Evolutionary conservation across 2,329 filamentous ascomycete species (phyloP), one percentile per base, ranked within the genome.

Genomic region (Nannizzia gypsea): DNA sequence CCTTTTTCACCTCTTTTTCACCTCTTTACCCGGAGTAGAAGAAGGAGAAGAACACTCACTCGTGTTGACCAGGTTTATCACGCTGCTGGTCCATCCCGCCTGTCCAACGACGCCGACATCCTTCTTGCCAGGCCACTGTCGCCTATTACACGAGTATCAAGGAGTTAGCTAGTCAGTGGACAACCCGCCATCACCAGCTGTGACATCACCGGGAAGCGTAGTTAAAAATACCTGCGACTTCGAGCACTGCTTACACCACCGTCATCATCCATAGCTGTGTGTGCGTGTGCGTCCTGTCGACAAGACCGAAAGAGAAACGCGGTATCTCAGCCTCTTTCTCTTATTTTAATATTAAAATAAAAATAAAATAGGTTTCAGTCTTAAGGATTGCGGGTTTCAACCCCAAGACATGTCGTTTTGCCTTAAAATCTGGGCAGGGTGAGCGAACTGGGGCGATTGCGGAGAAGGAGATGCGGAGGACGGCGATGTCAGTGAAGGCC

Each of bases 41-140:
- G 31, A n/a, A n/a, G n/a, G 31, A 11, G 31, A 6, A 11, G 40
- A 6, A 22, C 44, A 69, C 73, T 71, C 63, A 93, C 89, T 99
- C 17, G 93, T 99, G 74, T 99, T 99, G 64, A 97, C 81, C 64
- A 99, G 80, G 73, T 99, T 99, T 76, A 97, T 87, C 65, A 93
- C 87, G 71, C 91, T 96, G 76, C 90, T 96, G 59, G 87, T 73
- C 84, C 89, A 95, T 66, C 89, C 88, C 66, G 93, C 93, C 70
- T 91, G 83, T 59, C 93, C 91, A 62, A 74, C 74, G 46, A 75
- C 70, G 57, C 87, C 87, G 60, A 80, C 82, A 73, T 88, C 84
- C 75, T 90, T 90, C 67, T 86, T 85, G 64, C 81, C 82, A 69
- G 84, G 63, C n/a, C 48, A 62, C 62, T 63, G 65, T 63, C 70